Base-by-base conservation (phyloP, 306 rosid genomes). In the Erythrophleum fordii region DNA sequence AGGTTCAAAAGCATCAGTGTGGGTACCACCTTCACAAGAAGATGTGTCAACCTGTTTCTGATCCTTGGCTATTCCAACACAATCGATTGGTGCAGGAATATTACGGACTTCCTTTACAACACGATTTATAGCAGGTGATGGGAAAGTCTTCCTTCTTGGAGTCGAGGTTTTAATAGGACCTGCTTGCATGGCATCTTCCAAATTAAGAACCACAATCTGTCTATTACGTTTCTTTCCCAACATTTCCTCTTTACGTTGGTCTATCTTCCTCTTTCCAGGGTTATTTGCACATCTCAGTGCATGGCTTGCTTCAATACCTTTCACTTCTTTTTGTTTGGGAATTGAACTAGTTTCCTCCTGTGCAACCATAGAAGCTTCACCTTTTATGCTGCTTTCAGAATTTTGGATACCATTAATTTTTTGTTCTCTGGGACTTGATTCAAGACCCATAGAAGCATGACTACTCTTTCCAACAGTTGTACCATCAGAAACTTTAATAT, bases 101-200 rank as follows among this genome's bases (percentile, higher is more conserved):
- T 72, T 82, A 29, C 90, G 94, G n/a, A 87, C 88, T 74, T 95
- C 99, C 88, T 93, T 95, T 78, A 90, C 80, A 39, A 87, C 82
- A 6, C 97, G 94, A 73, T 88, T 91, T 70, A 91, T 81, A 81
- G 84, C 46, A 46, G 96, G 82, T 76, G 99, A 71, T 5, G 90
- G 60, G 64, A 93, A 88, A 62, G 88, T 14, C 79, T 93, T 97
- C 79, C 99, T 95, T 86, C 96, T 88, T 1, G 99, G 99, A 0
- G 98, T 95, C 75, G 97, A 90, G 78, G 94, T 85, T 88, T 95
- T 95, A 17, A 93, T 91, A 60, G 98, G 87, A 52, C 97, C 98
- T 52, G 96, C 99, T 88, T 91, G 89, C 86, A 91, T 95, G 72
- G 93, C 99, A 82, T 95, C 99, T 84, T 95, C 99, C 83, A 95